Base-by-base conservation (phyloP, 164 flowering plant species). In the Tinospora cordifolia region DNA sequence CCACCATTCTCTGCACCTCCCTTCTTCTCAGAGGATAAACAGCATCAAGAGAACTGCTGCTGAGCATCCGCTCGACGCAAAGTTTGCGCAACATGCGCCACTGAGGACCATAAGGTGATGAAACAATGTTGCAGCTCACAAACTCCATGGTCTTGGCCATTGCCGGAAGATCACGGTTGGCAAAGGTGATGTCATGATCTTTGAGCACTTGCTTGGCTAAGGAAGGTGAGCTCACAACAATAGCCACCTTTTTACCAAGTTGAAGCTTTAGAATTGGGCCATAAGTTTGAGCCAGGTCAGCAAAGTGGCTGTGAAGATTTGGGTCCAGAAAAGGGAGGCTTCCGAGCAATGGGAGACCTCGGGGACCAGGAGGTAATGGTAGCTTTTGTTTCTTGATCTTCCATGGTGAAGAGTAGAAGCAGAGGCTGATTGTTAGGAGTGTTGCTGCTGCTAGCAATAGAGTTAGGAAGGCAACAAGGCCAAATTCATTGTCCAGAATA, bases 131-230 rank as follows among this genome's bases (percentile, higher is more conserved):
- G 0, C 9, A 0, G 8, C 83, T 86, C 10, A 82, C 85, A 70
- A 81, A 83, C 3, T 77, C 65, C 11, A 73, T 60, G 7, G 25
- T 70, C 8, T 22, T 11, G 1, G 67, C 83, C 0, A 75, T 81
- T 7, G 70, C 78, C 0, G 90, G 77, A 11, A 76, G 81, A 70
- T 79, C 87, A 15, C 86, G 79, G 71, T 87, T 85, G 38, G 86
- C 86, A 30, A 84, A 84, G 6, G 72, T 77, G 40, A 17, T 30
- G 71, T 87, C 90, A 2, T 84, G 76, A 68, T 84, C 86, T 65
- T 76, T 78, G 21, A 84, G 79, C 0, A 84, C 81, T 66, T 81
- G 80, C 24, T 71, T 70, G 25, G 84, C 84, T 19, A 74, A 1
- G 39, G 79, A 68, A 0, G 87, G 84, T 0, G 90, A 83, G 62